Conservation (phyloP, 805 yeast species). For the Starmerella lactis-condensi region DNA sequence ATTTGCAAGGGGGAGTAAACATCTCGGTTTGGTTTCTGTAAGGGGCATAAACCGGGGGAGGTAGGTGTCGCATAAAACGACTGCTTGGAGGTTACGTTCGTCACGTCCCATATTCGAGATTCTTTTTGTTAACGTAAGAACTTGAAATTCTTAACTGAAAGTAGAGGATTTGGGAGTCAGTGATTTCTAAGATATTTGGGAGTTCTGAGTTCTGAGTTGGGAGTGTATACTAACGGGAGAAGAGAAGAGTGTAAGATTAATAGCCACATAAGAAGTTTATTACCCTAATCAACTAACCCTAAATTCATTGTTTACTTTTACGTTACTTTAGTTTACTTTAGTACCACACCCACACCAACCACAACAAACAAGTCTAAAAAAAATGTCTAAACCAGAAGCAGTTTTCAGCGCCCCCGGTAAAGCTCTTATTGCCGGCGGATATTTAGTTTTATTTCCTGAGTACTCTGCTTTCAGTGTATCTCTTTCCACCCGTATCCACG, state of each 20-base stretch:
- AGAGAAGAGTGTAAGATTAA: no score
- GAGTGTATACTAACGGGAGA: no score
- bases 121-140: no score
- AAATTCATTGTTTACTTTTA: no score
- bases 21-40: slow-evolving; percentile 69
- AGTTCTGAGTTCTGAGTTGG: no score
- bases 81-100: slow-evolving; percentile 48
- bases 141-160: no score
- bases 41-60: slow-evolving; percentile 86
- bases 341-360: neutral
- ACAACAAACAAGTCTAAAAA: neutral
- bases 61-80: slow-evolving; percentile 84
- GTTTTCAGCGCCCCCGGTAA: slow-evolving; percentile 91
- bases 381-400: neutral
- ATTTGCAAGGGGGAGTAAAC: slow-evolving; percentile 79
- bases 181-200: no score
- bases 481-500: slow-evolving; percentile 76
- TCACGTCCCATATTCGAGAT: slow-evolving; percentile 9
- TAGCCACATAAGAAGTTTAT: no score
- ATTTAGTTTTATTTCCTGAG: slow-evolving; percentile 63
- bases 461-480: slow-evolving; percentile 72
- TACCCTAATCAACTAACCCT: no score
- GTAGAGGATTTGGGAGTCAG: no score
- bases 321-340: neutral
- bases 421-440: slow-evolving; percentile 88